Conservation (phyloP, 2,329 filamentous ascomycete genomes). For the Alternaria sp. region DNA sequence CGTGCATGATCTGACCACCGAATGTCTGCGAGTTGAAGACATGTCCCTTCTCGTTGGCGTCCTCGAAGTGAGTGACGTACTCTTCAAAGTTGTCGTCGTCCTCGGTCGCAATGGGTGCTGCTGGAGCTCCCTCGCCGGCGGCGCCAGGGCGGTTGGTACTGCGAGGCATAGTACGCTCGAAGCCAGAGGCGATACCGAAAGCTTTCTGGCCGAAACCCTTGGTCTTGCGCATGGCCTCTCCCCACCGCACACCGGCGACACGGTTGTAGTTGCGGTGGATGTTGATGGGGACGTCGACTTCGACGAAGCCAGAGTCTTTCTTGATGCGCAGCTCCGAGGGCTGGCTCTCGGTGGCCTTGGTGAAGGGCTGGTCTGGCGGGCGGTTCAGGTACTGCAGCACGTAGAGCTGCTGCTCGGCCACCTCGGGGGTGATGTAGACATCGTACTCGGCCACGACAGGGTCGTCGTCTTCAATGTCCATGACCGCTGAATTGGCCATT, state of each 20-base stretch:
- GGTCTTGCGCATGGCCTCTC: slow-evolving; percentile 71
- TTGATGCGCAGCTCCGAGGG: slow-evolving; percentile 85
- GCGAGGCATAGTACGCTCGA: slow-evolving; percentile 49
- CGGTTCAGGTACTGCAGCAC: slow-evolving; percentile 92
- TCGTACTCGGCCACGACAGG: slow-evolving; percentile 70
- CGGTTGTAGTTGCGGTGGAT: slow-evolving; percentile 80
- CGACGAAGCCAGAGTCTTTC: slow-evolving; percentile 80
- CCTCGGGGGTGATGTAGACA: slow-evolving; percentile 83
- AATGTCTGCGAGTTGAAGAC: slow-evolving; percentile 83
- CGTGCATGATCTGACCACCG: slow-evolving; percentile 78
- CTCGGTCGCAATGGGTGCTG: slow-evolving; percentile 51
- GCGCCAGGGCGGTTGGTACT: slow-evolving; percentile 37
- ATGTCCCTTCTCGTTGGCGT: slow-evolving; percentile 72
- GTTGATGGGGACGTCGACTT: slow-evolving; percentile 86
- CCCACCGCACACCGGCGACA: slow-evolving; percentile 82
- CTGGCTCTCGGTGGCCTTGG: slow-evolving; percentile 58
- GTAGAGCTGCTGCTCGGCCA: slow-evolving; percentile 63
- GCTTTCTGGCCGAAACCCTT: slow-evolving; percentile 55
- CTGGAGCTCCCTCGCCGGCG: slow-evolving; percentile 26
- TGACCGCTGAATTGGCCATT: slow-evolving; percentile 22
- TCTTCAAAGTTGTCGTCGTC: slow-evolving; percentile 73
- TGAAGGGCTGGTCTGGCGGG: slow-evolving; percentile 69
- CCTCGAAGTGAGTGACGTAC: slow-evolving; percentile 61
- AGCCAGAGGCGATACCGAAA: slow-evolving; percentile 58
- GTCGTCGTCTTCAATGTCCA: slow-evolving; percentile 54